Conservation (phyloP, 73 alveolate species). For the Blepharisma stoltei region DNA sequence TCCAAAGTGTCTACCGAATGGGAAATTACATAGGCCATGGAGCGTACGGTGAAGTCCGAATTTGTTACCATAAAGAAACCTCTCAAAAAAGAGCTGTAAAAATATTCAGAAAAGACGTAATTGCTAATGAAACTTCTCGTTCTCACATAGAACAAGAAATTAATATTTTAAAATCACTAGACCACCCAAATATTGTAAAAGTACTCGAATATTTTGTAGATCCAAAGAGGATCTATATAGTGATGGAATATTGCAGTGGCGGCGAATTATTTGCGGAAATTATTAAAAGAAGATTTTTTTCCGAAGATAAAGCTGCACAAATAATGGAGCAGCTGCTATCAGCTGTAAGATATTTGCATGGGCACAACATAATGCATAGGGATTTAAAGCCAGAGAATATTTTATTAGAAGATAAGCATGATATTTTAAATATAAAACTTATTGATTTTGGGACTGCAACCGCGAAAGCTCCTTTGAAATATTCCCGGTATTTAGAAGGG, state of each 20-base stretch:
- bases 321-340: slow-evolving; percentile 72
- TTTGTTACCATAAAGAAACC: no score
- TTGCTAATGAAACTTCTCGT: not conserved
- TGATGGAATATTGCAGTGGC: slow-evolving; percentile 73
- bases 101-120: no score
- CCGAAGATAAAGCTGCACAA: slow-evolving; percentile 70
- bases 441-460: slow-evolving; percentile 76
- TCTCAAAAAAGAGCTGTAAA: no score
- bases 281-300: slow-evolving; percentile 45
- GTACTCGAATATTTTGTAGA: slow-evolving; percentile 68
- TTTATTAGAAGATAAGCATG: slow-evolving; percentile 53
- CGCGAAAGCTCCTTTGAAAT: no score
- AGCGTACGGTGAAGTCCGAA: no score
- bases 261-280: slow-evolving; percentile 60
- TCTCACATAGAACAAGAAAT: slow-evolving; percentile 66
- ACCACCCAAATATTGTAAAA: slow-evolving; percentile 68
- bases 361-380: slow-evolving; percentile 75
- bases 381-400: slow-evolving; percentile 86
- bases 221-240: slow-evolving; percentile 58
- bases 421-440: slow-evolving; percentile 47
- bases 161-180: slow-evolving; percentile 59
- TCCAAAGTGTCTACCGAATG: no score
- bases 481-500: no score
- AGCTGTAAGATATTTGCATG: slow-evolving; percentile 77
- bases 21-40: no score